These are phyloP conservation scores for Agrocybe chaxingu DNA, from an alignment of 768 basidiomycete genomes.

Conservation along the genomic window DNA sequence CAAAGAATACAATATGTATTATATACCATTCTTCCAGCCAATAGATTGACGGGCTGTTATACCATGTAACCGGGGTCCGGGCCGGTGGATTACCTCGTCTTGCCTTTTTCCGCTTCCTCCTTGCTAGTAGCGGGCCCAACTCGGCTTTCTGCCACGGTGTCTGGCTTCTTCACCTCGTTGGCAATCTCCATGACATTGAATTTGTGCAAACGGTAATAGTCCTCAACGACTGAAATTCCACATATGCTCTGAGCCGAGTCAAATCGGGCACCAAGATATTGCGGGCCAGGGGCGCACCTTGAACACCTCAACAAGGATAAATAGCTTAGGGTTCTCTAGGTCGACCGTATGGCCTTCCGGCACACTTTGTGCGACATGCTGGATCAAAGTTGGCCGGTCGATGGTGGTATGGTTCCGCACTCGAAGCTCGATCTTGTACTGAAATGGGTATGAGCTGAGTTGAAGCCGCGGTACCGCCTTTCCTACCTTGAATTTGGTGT, in stretches of 20 bases:
- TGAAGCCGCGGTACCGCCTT: background rate
- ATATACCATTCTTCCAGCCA: too few relatives aligned
- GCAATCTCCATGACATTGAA: slow-evolving; percentile 81
- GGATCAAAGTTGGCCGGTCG: slow-evolving; percentile 54
- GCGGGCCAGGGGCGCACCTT: slow-evolving; percentile 48
- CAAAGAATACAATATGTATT: too few relatives aligned
- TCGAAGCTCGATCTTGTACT: slow-evolving; percentile 84
- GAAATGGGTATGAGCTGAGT: background rate
- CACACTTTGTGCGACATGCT: slow-evolving; percentile 67
- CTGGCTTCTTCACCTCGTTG: slow-evolving; percentile 34
- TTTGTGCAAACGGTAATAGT: slow-evolving; percentile 69
- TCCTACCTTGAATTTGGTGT: slow-evolving; percentile 46
- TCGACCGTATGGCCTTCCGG: slow-evolving; percentile 68
- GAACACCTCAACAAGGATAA: slow-evolving; percentile 79
- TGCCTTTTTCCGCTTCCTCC: background rate
- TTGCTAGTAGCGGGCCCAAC: background rate
- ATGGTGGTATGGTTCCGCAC: slow-evolving; percentile 76
- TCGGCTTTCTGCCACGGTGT: slow-evolving; percentile 4
- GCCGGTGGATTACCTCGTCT: background rate
- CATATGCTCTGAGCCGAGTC: slow-evolving; percentile 57
- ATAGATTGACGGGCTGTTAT: too few relatives aligned
- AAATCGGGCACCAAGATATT: background rate
- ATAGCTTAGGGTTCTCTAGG: slow-evolving; percentile 64
- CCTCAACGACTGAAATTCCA: slow-evolving; percentile 69
- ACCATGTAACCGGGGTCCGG: background rate